Conservation (phyloP, 768 basidiomycete species). For the Lactarius deliciosus region DNA sequence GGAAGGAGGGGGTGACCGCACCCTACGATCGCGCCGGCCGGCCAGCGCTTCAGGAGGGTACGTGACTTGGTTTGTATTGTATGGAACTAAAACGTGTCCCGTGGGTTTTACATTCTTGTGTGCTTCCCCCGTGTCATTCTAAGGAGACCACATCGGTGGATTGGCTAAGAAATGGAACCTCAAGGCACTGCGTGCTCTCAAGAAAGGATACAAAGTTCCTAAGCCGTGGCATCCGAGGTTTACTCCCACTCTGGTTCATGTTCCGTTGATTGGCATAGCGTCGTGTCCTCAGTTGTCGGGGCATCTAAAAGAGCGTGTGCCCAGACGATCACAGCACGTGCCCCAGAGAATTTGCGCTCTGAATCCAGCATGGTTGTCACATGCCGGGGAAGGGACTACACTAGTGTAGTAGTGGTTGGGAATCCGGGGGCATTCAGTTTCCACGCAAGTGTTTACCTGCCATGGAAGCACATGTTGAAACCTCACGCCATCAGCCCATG, state of each 20-base stretch:
- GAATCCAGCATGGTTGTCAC: conserved; percentile 18
- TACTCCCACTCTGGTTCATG: not conserved
- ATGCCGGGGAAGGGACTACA: conserved; percentile 8
- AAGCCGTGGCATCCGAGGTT: conserved; percentile 18
- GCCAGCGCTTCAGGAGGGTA: conserved; percentile 3
- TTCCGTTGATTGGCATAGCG: not conserved
- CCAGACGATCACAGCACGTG: conserved; percentile 8
- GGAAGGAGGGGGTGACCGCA: not conserved
- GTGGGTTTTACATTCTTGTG: conserved; percentile 16
- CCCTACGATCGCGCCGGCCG: conserved; percentile 19
- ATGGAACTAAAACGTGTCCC: conserved; percentile 11
- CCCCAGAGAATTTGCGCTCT: conserved; percentile 10
- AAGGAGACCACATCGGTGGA: conserved; percentile 10
- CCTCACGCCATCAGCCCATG: conserved; percentile 22
- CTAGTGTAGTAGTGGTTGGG: conserved; percentile 11
- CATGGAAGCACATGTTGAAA: conserved; percentile 23
- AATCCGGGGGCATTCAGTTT: conserved; percentile 8
- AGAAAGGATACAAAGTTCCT: not conserved
- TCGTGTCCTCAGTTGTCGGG: conserved; percentile 6
- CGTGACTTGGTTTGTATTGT: not conserved
- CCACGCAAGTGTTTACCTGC: conserved; percentile 9
- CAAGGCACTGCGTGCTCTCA: not conserved
- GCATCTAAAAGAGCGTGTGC: not conserved
- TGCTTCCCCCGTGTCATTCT: conserved; percentile 17
- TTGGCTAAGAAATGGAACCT: conserved; percentile 19